Evolutionary conservation across 2,329 filamentous ascomycete species (phyloP).

Genomic region (Monilinia fructigena): DNA sequence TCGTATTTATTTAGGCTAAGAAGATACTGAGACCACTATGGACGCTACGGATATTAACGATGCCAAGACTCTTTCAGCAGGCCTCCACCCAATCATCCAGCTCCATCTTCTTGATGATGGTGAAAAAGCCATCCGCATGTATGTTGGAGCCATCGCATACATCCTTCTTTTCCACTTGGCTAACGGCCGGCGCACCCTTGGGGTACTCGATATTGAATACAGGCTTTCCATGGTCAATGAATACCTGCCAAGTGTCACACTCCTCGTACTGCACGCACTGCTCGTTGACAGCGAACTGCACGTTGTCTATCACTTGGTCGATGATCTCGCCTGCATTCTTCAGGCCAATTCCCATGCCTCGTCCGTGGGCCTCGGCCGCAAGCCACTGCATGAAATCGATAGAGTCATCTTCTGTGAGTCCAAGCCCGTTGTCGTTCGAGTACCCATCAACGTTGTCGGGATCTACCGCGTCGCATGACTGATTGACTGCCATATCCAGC

Average conservation of each 20-base stretch:
- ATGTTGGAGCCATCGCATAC: slow-evolving; percentile 21
- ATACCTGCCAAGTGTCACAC: slow-evolving; percentile 57
- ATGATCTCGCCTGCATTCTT: slow-evolving; percentile 65
- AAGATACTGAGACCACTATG: neutral
- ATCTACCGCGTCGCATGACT: slow-evolving; percentile 67
- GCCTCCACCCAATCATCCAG: slow-evolving; percentile 28
- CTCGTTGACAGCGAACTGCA: slow-evolving; percentile 48
- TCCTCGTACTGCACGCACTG: slow-evolving; percentile 64
- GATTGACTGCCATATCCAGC: slow-evolving; percentile 56
- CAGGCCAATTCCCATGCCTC: slow-evolving; percentile 61
- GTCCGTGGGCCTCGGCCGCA: slow-evolving; percentile 51
- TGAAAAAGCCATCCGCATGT: slow-evolving; percentile 23
- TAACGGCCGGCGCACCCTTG: slow-evolving; percentile 34
- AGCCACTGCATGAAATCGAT: slow-evolving; percentile 61
- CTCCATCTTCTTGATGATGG: slow-evolving; percentile 26
- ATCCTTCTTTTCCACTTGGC: neutral
- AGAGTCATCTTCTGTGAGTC: slow-evolving; percentile 55
- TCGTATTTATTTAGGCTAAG: slow-evolving; percentile 19
- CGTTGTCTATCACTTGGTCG: slow-evolving; percentile 17
- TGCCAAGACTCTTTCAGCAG: slow-evolving; percentile 2
- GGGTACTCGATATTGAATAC: slow-evolving; percentile 76
- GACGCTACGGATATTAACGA: neutral
- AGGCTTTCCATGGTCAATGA: slow-evolving; percentile 61
- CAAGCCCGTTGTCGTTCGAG: slow-evolving; percentile 59
- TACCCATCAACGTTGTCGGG: slow-evolving; percentile 70